phyloP scores from a whole-genome alignment of 108 stramenopile species.

The Parietichytrium sp. region DNA sequence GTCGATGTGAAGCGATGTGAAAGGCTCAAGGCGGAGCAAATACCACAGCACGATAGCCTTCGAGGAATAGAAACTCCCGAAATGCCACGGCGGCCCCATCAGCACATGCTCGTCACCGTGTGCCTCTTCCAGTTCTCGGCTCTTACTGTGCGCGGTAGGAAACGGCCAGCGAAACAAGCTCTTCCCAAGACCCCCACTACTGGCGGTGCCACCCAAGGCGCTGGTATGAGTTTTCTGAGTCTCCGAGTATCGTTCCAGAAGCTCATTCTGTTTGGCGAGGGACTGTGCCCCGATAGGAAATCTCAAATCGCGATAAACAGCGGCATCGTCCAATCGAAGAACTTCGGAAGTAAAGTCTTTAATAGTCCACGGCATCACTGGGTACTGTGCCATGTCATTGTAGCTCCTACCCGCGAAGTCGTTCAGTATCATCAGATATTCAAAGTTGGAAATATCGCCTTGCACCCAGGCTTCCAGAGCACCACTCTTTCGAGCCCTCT shows the following conservation, averaged over 20 bases:
- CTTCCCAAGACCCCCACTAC: background rate
- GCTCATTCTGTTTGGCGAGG: background rate
- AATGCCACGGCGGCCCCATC: constrained; percentile 64
- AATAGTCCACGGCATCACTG: constrained; percentile 56
- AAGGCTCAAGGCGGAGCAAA: constrained; percentile 79
- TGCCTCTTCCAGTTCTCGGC: constrained; percentile 7
- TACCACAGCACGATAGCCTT: constrained; percentile 86
- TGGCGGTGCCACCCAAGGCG: background rate
- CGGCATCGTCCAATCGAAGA: constrained; percentile 38
- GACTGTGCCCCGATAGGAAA: constrained; percentile 52
- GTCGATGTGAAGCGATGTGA: constrained; percentile 79
- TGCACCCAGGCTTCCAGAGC: constrained; percentile 62
- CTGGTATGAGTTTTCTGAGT: background rate
- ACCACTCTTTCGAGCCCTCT: background rate
- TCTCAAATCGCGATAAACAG: constrained; percentile 40
- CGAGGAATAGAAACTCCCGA: constrained; percentile 91
- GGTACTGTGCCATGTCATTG: constrained; percentile 58
- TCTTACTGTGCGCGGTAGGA: background rate
- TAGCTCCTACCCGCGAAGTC: constrained; percentile 46
- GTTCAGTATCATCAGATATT: constrained; percentile 54
- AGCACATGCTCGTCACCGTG: constrained; percentile 44
- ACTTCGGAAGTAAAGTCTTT: constrained; percentile 20
- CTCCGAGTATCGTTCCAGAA: background rate
- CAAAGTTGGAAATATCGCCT: constrained; percentile 45
- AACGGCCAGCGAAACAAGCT: background rate